Percentiles rank a stretch among this genome's conserved stretches.
Evolutionary conservation across 176 grass and related monocot genomes (phyloP).

Genomic region (Puccinellia tenuiflora): DNA sequence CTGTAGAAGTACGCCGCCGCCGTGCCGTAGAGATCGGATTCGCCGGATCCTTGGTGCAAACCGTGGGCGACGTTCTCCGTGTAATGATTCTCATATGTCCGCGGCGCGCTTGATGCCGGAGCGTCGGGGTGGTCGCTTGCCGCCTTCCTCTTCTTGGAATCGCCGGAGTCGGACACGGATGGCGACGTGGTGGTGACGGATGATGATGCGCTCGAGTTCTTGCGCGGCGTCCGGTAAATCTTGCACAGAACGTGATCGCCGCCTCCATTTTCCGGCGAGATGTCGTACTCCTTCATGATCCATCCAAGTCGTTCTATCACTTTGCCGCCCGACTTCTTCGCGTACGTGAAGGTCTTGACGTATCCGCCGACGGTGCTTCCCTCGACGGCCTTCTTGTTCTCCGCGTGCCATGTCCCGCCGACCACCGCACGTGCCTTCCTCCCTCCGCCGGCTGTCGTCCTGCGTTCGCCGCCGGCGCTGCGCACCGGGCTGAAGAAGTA

Average conservation of each 20-base stretch:
- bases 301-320: not conserved
- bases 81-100: not conserved
- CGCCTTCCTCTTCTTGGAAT: not conserved
- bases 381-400: not conserved
- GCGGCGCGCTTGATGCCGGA: not conserved
- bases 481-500: not conserved
- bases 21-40: not conserved
- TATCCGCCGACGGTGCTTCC: not conserved
- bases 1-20: not conserved
- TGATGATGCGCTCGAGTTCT: not conserved
- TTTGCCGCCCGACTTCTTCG: not conserved
- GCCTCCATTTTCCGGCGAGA: not conserved
- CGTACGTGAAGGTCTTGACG: not conserved
- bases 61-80: not conserved
- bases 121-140: not conserved
- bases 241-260: not conserved
- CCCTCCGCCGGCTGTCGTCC: not conserved
- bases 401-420: not conserved
- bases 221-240: not conserved
- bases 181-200: not conserved
- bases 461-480: not conserved
- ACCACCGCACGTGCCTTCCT: not conserved
- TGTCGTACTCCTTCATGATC: not conserved
- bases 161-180: not conserved
- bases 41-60: not conserved